These are phyloP conservation scores for Colletotrichum navitas DNA, from an alignment of 2,329 filamentous ascomycete genomes.

Conservation along the genomic window DNA sequence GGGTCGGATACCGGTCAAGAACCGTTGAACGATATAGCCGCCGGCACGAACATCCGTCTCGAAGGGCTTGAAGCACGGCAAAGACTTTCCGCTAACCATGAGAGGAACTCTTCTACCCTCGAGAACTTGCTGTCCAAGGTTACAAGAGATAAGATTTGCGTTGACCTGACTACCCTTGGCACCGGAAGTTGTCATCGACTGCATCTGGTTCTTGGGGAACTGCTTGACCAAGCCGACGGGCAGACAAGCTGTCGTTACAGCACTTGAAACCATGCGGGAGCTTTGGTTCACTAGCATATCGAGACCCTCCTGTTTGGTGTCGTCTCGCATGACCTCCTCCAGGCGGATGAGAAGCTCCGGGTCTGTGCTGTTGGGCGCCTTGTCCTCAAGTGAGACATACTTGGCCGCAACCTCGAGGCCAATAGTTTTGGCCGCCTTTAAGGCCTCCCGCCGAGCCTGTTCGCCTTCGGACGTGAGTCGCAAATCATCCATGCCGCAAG, in stretches of 20 bases:
- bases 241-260: constrained; percentile 83
- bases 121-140: constrained; percentile 94
- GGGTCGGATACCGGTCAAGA: constrained; percentile 96
- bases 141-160: constrained; percentile 97
- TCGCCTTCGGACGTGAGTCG: constrained; percentile 87
- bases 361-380: constrained; percentile 71
- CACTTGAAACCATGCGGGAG: constrained; percentile 78
- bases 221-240: constrained; percentile 87
- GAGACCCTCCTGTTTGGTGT: constrained; percentile 90
- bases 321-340: constrained; percentile 91
- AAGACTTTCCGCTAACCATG: constrained; percentile 97
- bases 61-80: constrained; percentile 93
- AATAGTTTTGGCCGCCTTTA: constrained; percentile 75
- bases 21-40: constrained; percentile 94
- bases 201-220: constrained; percentile 98
- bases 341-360: constrained; percentile 81
- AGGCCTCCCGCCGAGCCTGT: constrained; percentile 73
- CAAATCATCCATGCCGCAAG: constrained; percentile 97
- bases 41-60: constrained; percentile 91
- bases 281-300: constrained; percentile 86
- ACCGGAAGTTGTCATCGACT: constrained; percentile 96
- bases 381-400: constrained; percentile 85
- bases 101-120: constrained; percentile 94
- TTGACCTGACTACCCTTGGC: constrained; percentile 95
- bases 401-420: constrained; percentile 86